Evolutionary conservation across 768 basidiomycete genomes (phyloP).

Genomic region (Inosperma sp.): DNA sequence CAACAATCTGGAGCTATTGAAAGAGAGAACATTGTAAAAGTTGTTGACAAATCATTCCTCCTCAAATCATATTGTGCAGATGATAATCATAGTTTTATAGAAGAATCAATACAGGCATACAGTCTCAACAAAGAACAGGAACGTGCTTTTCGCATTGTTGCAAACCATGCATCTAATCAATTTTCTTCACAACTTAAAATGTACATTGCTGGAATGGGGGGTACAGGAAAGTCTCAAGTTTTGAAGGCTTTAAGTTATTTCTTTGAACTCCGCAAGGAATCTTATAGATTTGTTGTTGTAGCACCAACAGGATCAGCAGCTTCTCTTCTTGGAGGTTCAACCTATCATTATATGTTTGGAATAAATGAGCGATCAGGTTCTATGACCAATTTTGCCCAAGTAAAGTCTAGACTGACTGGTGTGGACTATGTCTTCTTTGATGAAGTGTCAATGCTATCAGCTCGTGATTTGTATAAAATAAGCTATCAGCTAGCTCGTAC

Average conservation of each 20-base stretch:
- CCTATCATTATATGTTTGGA: slow-evolving; percentile 18
- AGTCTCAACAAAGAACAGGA: slow-evolving; percentile 16
- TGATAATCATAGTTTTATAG: not conserved
- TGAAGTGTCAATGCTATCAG: too few species aligned
- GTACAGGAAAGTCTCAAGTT: slow-evolving; percentile 16
- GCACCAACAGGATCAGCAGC: slow-evolving; percentile 28
- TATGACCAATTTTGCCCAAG: not conserved
- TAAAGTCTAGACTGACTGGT: slow-evolving; percentile 19
- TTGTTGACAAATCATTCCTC: slow-evolving; percentile 22
- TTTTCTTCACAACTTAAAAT: slow-evolving; percentile 15
- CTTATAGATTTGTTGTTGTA: slow-evolving; percentile 21
- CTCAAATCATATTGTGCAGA: slow-evolving; percentile 1
- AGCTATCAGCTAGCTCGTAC: slow-evolving; percentile 16
- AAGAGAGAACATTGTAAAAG: slow-evolving; percentile 15
- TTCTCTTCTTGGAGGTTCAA: slow-evolving; percentile 17
- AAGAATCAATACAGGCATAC: not conserved
- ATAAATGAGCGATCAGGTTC: not conserved
- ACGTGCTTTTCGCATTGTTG: slow-evolving; percentile 23
- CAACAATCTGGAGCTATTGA: too few species aligned
- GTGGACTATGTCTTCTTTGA: slow-evolving; percentile 38
- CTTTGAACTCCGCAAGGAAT: slow-evolving; percentile 18
- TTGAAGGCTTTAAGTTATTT: slow-evolving; percentile 24
- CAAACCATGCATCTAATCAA: slow-evolving; percentile 18
- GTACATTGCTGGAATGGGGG: too few species aligned
- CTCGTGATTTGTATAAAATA: too few species aligned